Evolutionary conservation across 1,284 basidiomycete species (phyloP).

Genomic region (Tremellales sp.): DNA sequence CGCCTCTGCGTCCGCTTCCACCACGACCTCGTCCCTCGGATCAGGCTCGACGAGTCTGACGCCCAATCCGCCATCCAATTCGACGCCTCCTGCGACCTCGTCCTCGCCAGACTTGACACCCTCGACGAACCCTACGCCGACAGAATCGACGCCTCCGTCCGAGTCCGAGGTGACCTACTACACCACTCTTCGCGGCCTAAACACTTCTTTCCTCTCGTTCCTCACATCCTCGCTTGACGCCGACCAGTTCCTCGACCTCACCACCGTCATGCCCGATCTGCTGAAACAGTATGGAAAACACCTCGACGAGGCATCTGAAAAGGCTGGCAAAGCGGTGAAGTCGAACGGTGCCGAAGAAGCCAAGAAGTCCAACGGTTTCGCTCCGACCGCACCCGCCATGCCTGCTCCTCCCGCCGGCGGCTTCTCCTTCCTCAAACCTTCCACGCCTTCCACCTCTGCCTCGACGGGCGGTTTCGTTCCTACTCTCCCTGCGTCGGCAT

Average conservation of each 20-base stretch:
- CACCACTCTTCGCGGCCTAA: constrained; percentile 72
- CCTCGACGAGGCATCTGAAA: constrained; percentile 57
- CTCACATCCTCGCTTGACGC: constrained; percentile 61
- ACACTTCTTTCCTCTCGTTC: constrained; percentile 64
- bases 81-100: neutral
- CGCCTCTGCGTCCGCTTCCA: too few species aligned
- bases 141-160: constrained; percentile 26
- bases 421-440: constrained; percentile 6
- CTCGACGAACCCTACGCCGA: constrained; percentile 10
- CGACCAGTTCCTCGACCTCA: constrained; percentile 73
- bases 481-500: constrained; percentile 10
- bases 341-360: constrained; percentile 12
- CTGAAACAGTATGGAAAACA: constrained; percentile 64
- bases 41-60: too few species aligned
- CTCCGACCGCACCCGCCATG: constrained; percentile 43
- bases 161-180: constrained; percentile 58
- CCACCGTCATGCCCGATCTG: constrained; percentile 47
- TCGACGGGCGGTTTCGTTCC: constrained; percentile 23
- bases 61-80: too few species aligned
- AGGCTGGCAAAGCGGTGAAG: constrained; percentile 40
- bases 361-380: constrained; percentile 15
- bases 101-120: neutral
- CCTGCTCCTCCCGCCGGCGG: constrained; percentile 13
- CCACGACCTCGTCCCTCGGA: neutral
- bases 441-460: constrained; percentile 6